These are phyloP conservation scores for Singerocomus inundabilis DNA, from an alignment of 1,284 basidiomycete genomes.

Conservation along the genomic window DNA sequence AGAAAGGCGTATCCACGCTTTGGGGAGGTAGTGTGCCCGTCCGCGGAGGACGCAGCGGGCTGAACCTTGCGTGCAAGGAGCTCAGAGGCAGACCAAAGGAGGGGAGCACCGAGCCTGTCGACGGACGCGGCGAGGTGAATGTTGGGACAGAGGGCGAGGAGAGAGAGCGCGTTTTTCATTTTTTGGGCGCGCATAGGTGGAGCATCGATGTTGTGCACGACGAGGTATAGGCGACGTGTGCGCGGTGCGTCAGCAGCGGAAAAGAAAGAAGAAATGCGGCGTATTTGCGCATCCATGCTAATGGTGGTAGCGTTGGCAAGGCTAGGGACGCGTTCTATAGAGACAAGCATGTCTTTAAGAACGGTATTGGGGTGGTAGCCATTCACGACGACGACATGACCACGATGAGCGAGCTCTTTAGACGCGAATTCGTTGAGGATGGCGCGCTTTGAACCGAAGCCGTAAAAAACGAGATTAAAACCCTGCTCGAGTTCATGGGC, in stretches of 20 bases:
- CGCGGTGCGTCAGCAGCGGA: constrained; percentile 33
- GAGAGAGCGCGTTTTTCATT: constrained; percentile 60
- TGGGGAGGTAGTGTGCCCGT: constrained; percentile 25
- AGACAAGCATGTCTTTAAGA: constrained; percentile 67
- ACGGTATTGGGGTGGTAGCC: constrained; percentile 72
- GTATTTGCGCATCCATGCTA: constrained; percentile 58
- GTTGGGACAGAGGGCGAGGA: constrained; percentile 66
- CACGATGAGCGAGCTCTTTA: constrained; percentile 50
- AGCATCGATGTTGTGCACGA: constrained; percentile 88
- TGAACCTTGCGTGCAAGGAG: constrained; percentile 43
- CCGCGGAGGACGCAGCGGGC: background rate
- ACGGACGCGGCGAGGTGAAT: constrained; percentile 83
- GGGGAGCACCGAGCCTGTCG: constrained; percentile 80
- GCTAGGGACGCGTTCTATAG: constrained; percentile 64
- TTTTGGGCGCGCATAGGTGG: constrained; percentile 63
- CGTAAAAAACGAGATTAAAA: constrained; percentile 86
- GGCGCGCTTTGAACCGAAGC: constrained; percentile 80
- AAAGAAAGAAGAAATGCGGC: constrained; percentile 66
- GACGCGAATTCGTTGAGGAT: constrained; percentile 74
- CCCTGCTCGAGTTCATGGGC: constrained; percentile 72
- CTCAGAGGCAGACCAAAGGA: constrained; percentile 73
- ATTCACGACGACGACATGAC: constrained; percentile 79
- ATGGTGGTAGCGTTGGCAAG: constrained; percentile 40
- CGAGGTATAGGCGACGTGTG: constrained; percentile 59
- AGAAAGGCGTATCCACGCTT: constrained; percentile 75